phyloP scores from a whole-genome alignment of 2,329 filamentous ascomycete species.

The Chaetomium sp. region DNA sequence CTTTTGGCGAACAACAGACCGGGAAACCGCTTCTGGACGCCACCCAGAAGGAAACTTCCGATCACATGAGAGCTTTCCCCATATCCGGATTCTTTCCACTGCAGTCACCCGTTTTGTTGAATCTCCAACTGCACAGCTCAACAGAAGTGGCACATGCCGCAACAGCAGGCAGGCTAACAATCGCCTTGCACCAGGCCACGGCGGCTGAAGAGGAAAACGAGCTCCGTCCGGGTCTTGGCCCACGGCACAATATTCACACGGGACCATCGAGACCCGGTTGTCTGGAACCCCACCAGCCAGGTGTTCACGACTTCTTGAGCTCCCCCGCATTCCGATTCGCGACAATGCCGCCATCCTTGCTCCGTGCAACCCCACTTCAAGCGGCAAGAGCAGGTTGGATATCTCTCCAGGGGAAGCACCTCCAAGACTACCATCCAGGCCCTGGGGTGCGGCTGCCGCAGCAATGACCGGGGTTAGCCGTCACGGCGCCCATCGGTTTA shows the following conservation, averaged over 20 bases:
- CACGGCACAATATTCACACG: slow-evolving; percentile 1
- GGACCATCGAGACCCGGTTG: background rate
- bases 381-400: slow-evolving; percentile 2
- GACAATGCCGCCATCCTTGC: slow-evolving; percentile 14
- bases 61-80: too few relatives aligned
- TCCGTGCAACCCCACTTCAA: slow-evolving; percentile 16
- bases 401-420: slow-evolving; percentile 2
- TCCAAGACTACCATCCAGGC: background rate
- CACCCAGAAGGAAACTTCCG: too few relatives aligned
- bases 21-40: background rate
- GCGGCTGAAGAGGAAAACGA: background rate
- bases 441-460: background rate
- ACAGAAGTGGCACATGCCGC: too few relatives aligned
- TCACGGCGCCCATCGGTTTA: background rate
- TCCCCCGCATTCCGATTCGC: slow-evolving; percentile 13
- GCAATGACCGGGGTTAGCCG: slow-evolving; percentile 6
- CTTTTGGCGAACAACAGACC: background rate
- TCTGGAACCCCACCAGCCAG: background rate
- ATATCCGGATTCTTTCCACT: too few relatives aligned
- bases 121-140: too few relatives aligned
- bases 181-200: too few relatives aligned
- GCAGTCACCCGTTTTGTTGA: too few relatives aligned
- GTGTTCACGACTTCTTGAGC: background rate
- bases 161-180: too few relatives aligned
- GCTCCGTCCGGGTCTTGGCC: background rate